Percentiles rank a stretch among this genome's conserved stretches.
Conservation (phyloP, 2,329 filamentous ascomycete species). For the Colletotrichum eleusines region DNA sequence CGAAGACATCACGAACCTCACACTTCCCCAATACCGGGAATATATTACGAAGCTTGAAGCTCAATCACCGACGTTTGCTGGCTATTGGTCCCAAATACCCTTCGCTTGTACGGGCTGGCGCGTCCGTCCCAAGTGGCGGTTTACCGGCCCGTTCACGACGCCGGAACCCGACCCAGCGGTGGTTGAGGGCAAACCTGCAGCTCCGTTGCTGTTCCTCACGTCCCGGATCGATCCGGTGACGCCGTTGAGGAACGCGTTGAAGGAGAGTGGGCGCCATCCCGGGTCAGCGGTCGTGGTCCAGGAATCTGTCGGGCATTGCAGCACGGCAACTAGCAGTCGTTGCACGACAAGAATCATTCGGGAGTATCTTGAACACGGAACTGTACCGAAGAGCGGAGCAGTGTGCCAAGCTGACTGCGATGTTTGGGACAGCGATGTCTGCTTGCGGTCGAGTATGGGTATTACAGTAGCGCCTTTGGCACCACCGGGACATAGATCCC, state of each 20-base stretch:
- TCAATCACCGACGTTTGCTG: conserved; percentile 50
- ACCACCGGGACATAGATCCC: background rate
- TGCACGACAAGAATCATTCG: conserved; percentile 44
- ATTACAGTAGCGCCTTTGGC: background rate
- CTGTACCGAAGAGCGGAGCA: conserved; percentile 45
- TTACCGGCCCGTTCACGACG: conserved; percentile 51
- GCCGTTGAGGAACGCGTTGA: conserved; percentile 54
- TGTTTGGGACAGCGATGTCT: conserved; percentile 38
- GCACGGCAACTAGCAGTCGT: conserved; percentile 37
- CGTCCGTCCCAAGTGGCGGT: conserved; percentile 55
- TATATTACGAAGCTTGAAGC: conserved; percentile 48
- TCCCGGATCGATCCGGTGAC: conserved; percentile 61
- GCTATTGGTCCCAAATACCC: conserved; percentile 52
- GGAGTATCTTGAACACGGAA: conserved; percentile 49
- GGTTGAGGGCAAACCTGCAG: conserved; percentile 50
- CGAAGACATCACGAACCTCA: conserved; percentile 43
- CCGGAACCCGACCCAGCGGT: conserved; percentile 45
- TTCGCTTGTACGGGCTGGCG: conserved; percentile 55
- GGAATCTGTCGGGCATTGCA: conserved; percentile 49
- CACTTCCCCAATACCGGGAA: conserved; percentile 45
- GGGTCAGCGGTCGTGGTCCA: conserved; percentile 49
- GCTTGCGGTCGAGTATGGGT: conserved; percentile 15
- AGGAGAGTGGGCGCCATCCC: conserved; percentile 46
- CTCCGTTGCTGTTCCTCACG: conserved; percentile 59
- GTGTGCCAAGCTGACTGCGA: conserved; percentile 44